A percentile compares a stretch with the other conserved stretches of the same genome.
Conservation (phyloP, 805 yeast genomes). For the Candida ficus region DNA sequence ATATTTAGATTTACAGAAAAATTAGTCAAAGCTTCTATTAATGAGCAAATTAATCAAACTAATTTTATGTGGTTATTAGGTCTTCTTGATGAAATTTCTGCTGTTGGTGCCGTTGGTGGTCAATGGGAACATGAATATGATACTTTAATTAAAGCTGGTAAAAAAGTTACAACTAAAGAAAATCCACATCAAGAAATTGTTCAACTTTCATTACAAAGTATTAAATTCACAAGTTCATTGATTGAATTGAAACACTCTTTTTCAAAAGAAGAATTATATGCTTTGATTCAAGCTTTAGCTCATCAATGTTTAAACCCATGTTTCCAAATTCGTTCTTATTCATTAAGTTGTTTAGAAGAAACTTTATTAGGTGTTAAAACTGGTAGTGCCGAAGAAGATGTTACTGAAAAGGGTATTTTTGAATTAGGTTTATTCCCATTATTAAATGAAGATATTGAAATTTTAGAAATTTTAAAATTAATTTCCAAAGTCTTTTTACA, state of each 20-base stretch:
- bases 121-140: constrained; percentile 68
- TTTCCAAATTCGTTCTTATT: constrained; percentile 63
- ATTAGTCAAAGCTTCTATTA: constrained; percentile 25
- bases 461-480: constrained; percentile 60
- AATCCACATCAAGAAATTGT: constrained; percentile 52
- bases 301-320: constrained; percentile 91
- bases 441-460: constrained; percentile 60
- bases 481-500: constrained; percentile 61
- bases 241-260: constrained; percentile 30
- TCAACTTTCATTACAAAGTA: constrained; percentile 54
- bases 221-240: constrained; percentile 53
- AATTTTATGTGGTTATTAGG: constrained; percentile 68
- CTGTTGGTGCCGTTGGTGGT: constrained; percentile 75
- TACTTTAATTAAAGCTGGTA: constrained; percentile 36
- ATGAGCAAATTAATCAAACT: constrained; percentile 29
- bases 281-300: constrained; percentile 76
- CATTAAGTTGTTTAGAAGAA: constrained; percentile 55
- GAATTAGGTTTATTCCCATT: constrained; percentile 75
- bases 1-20: constrained; percentile 45
- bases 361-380: constrained; percentile 31
- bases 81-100: constrained; percentile 70
- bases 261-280: constrained; percentile 35
- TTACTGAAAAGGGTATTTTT: constrained; percentile 52
- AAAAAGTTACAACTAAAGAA: constrained; percentile 34
- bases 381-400: constrained; percentile 15